Percentiles rank a stretch among this genome's conserved stretches.
Conservation (phyloP, 208 protist genomes). For the Lotmaria passim region DNA sequence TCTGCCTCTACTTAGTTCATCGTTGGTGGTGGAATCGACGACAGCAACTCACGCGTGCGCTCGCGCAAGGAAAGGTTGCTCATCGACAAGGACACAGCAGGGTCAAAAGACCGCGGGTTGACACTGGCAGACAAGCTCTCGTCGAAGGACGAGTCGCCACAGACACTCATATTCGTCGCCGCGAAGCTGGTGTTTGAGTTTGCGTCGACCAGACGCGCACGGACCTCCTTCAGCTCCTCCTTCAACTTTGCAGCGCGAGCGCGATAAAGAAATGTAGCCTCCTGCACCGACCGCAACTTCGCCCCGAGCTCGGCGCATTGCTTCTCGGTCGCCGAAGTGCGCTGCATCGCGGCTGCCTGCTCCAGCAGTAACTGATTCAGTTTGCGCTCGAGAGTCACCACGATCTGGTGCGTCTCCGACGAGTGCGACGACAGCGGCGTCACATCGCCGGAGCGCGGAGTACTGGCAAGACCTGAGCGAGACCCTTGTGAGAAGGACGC, state of each 20-base stretch:
- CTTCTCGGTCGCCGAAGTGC: constrained; percentile 45
- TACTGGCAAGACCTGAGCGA: constrained; percentile 13
- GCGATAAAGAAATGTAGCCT: constrained; percentile 66
- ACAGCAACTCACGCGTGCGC: constrained; percentile 36
- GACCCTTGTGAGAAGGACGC: not conserved
- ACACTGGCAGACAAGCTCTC: constrained; percentile 10
- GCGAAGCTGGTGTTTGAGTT: constrained; percentile 11
- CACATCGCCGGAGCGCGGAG: constrained; percentile 19
- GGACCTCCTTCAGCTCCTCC: constrained; percentile 64
- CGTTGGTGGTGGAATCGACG: constrained; percentile 22
- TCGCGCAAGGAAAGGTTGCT: constrained; percentile 32
- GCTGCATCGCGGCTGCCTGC: constrained; percentile 63
- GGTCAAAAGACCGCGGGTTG: constrained; percentile 15
- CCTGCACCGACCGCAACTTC: constrained; percentile 61
- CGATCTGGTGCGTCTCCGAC: constrained; percentile 39
- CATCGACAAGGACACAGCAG: constrained; percentile 5
- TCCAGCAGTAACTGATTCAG: constrained; percentile 67
- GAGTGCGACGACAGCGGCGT: constrained; percentile 26
- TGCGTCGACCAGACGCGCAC: constrained; percentile 38
- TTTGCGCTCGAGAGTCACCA: constrained; percentile 60
- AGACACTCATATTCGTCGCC: constrained; percentile 4
- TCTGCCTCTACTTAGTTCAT: constrained; percentile 8
- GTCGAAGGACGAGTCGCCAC: constrained; percentile 12
- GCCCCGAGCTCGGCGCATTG: constrained; percentile 57
- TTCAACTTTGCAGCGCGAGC: constrained; percentile 68